Evolutionary conservation across 176 grass and related monocot genomes (phyloP).

Genomic region (Miscanthus lutarioriparius): DNA sequence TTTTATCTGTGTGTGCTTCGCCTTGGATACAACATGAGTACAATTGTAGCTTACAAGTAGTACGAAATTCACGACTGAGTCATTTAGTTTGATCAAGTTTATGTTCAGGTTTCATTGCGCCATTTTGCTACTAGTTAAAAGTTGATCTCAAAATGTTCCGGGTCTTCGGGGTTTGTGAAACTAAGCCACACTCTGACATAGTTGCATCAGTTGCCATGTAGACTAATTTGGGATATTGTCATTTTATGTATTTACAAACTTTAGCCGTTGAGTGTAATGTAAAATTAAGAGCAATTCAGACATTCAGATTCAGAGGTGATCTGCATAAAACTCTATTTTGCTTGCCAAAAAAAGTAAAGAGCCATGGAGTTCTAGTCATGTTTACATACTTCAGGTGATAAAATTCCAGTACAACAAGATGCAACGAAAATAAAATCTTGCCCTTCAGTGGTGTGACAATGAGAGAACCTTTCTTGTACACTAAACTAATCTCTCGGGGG

Average conservation of each 20-base stretch:
- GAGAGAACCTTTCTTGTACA: neutral
- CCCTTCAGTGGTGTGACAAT: neutral
- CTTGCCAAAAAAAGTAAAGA: neutral
- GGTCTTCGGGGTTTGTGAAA: slow-evolving; percentile 11
- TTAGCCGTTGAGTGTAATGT: neutral
- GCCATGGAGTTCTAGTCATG: neutral
- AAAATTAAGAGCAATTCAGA: neutral
- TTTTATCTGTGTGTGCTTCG: neutral
- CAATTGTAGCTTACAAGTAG: neutral
- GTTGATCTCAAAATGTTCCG: neutral
- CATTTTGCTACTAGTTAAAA: neutral
- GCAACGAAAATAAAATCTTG: neutral
- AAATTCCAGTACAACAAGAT: slow-evolving; percentile 4
- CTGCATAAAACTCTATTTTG: slow-evolving; percentile 6
- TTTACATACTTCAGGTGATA: neutral
- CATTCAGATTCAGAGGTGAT: neutral
- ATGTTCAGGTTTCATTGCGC: neutral
- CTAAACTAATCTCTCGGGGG: neutral
- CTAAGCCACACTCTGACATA: slow-evolving; percentile 9
- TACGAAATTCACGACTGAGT: neutral
- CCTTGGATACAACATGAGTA: neutral
- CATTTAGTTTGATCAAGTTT: slow-evolving; percentile 12
- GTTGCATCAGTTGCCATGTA: neutral
- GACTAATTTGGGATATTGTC: neutral
- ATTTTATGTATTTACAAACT: neutral